phyloP scores from a whole-genome alignment of 169 alveolate genomes.

The Plasmodium yoelii region DNA sequence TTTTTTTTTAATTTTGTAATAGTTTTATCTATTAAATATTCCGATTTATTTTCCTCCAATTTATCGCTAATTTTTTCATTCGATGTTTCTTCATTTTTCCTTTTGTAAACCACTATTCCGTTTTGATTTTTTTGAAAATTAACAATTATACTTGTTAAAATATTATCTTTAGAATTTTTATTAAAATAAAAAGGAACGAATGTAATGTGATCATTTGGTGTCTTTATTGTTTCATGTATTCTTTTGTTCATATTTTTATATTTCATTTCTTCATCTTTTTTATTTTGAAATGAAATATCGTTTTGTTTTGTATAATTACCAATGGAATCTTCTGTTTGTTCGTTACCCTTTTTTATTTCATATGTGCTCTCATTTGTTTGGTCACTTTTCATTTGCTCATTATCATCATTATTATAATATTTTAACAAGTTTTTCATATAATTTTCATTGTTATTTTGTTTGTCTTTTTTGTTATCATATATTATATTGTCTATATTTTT shows the following conservation, averaged over 20 bases:
- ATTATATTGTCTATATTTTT: too few relatives aligned
- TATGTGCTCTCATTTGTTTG: not conserved
- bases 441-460: not conserved
- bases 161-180: slow-evolving; percentile 72
- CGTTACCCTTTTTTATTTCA: not conserved
- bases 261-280: not conserved
- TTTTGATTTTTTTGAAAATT: slow-evolving; percentile 37
- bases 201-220: slow-evolving; percentile 5
- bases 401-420: not conserved
- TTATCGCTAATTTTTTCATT: not conserved
- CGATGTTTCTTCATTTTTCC: not conserved
- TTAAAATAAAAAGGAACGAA: slow-evolving; percentile 72
- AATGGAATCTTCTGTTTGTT: not conserved
- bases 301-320: not conserved
- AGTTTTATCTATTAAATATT: too few relatives aligned
- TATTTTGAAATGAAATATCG: not conserved
- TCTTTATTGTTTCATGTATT: not conserved
- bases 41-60: too few relatives aligned
- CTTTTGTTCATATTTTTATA: not conserved
- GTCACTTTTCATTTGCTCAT: not conserved
- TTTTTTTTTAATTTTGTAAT: not conserved
- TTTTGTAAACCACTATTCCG: slow-evolving; percentile 31
- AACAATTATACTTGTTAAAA: slow-evolving; percentile 14
- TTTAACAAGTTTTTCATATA: too few relatives aligned
- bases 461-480: not conserved